Base-by-base conservation (phyloP, 371 early-diverging fungal species). In the Rhizopus stolonifer region DNA sequence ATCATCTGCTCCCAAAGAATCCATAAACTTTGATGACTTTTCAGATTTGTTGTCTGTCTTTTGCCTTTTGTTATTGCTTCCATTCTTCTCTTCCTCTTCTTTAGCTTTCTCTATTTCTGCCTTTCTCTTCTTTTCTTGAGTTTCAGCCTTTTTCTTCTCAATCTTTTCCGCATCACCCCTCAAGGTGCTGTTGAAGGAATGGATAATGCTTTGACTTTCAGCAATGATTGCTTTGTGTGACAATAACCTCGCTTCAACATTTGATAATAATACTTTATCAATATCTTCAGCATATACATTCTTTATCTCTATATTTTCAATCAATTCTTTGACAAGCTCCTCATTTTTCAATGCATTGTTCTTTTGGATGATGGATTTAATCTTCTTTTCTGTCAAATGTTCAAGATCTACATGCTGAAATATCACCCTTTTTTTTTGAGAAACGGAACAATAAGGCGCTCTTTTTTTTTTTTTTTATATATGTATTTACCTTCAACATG, bases 391-490 rank as follows among this genome's bases (percentile, higher is more conserved):
- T 4, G 60, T 65, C 11, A 77, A 57, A n/a, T 33, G 7, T n/a
- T 69, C 73, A 18, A 77, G 44, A 33, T 76, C 65, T n/a, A 76
- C 11, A 11, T 31, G 23, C 70, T 74, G 46, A n/a, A n/a, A n/a
- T n/a, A n/a, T n/a, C n/a, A n/a, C n/a, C n/a, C n/a, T n/a, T n/a
- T n/a, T n/a, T n/a, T 9, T 0, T 29, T 29, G 29, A 29, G 29
- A 9, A 9, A 1, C 29, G 6, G 29, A 11, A 36, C 6, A 36
- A 14, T 15, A 15, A 0, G 0, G n/a, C n/a, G 11, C 1, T 0
- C 11, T 14, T n/a, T 0, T 5, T 15, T 15, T 36, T 15, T 36
- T 10, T 10, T 29, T 10, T 1, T 19, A 14, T 45, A 1, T 15
- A 26, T 33, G 17, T 29, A 2, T 29, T 31, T 58, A 68, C 74